A percentile compares a stretch with the other conserved stretches of the same genome.
These are phyloP conservation scores for Coniella lustricola DNA, from an alignment of 2,329 filamentous ascomycete genomes.

Conservation along the genomic window DNA sequence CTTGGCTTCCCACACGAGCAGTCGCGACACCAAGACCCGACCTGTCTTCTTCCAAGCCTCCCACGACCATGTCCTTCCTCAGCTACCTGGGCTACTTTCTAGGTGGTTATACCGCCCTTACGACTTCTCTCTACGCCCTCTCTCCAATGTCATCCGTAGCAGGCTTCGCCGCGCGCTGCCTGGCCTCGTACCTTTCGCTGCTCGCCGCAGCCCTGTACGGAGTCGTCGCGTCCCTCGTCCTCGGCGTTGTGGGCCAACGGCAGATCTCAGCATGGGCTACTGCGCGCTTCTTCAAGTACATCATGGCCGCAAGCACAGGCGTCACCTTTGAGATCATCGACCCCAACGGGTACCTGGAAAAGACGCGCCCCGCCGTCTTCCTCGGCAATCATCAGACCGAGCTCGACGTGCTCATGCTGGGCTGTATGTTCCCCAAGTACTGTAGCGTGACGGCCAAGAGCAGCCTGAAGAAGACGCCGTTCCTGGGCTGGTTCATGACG, in stretches of 20 bases:
- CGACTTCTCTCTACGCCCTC: slow-evolving; percentile 53
- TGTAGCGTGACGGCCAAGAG: slow-evolving; percentile 92
- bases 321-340: slow-evolving; percentile 72
- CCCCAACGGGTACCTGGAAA: slow-evolving; percentile 53
- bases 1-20: background rate
- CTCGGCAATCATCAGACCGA: slow-evolving; percentile 95
- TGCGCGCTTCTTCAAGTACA: slow-evolving; percentile 70
- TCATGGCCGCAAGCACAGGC: slow-evolving; percentile 69
- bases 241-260: slow-evolving; percentile 65
- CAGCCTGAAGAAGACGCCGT: slow-evolving; percentile 68
- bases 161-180: slow-evolving; percentile 61
- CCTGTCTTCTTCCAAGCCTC: background rate
- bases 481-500: slow-evolving; percentile 92
- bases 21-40: background rate
- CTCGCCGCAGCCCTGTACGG: slow-evolving; percentile 62
- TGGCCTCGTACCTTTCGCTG: slow-evolving; percentile 59
- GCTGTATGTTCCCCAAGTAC: slow-evolving; percentile 80
- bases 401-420: slow-evolving; percentile 88
- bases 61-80: slow-evolving; percentile 31
- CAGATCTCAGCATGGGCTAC: slow-evolving; percentile 81
- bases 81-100: slow-evolving; percentile 39
- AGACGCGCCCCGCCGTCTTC: slow-evolving; percentile 75
- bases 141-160: slow-evolving; percentile 51
- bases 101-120: slow-evolving; percentile 44
- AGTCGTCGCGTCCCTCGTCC: slow-evolving; percentile 62